Evolutionary conservation across 345 rosid genomes (phyloP), one percentile per base, ranked within the genome.

Genomic region (Pugionium dolabratum): DNA sequence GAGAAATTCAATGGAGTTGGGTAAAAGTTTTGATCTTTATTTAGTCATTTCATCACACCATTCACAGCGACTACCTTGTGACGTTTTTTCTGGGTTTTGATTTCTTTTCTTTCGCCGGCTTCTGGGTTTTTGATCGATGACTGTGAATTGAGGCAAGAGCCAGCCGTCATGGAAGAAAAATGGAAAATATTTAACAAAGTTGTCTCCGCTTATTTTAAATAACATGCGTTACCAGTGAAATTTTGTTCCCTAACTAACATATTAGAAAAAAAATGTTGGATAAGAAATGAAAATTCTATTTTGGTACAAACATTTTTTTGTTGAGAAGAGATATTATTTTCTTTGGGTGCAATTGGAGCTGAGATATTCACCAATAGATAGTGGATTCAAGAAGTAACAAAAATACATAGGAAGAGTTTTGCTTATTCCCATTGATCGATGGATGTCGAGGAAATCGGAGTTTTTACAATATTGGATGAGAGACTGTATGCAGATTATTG

Each of bases 301-400:
- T 4, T 7, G 44, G 45, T 41, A 33, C 5, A 59, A 42, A 26
- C 29, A 25, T 2, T 34, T 30, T 43, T n/a, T 18, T 42, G 53
- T 53, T 47, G 54, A 57, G 62, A 59, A 29, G 5, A 67, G 18
- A 18, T 18, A 18, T 18, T 18, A 61, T 10, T 64, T 81, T 79
- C 18, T 18, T 18, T 18, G 18, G 18, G 18, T 18, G 18, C 18
- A 18, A 18, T 90, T 90, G 64, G 97, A 90, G 75, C 88, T 74
- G 57, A 90, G 67, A 80, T 90, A 93, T 57, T 88, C 89, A 29
- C 87, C 95, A 59, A 88, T 75, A n/a, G 91, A 78, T 49, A 90
- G 83, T 50, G 75, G 91, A 51, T 84, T 90, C 25, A 80, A 76
- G 64, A 91, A 90, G 75, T 82, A 81, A 80, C 97, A 90, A 74